Percentiles rank a stretch among this genome's conserved stretches.
These are phyloP conservation scores for Fonsecaea erecta DNA, from an alignment of 2,329 filamentous ascomycete species.

Conservation along the genomic window DNA sequence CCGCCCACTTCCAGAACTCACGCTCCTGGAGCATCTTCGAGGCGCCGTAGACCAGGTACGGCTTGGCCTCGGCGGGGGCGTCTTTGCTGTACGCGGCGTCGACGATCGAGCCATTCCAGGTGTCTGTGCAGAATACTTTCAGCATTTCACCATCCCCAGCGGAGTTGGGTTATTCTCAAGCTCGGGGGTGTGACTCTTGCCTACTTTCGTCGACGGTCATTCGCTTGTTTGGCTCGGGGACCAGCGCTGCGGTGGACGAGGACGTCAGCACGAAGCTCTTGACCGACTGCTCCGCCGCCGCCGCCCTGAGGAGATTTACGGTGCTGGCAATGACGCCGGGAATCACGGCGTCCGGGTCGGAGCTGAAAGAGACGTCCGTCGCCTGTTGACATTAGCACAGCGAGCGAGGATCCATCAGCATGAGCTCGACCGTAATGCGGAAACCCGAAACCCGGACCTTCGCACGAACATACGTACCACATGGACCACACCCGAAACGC, in stretches of 20 bases:
- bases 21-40: conserved; percentile 49
- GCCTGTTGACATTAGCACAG: conserved; percentile 5
- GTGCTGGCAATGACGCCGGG: conserved; percentile 31
- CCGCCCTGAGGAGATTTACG: conserved; percentile 15
- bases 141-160: background rate
- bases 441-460: no score
- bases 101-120: conserved; percentile 45
- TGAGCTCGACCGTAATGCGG: background rate
- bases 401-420: background rate
- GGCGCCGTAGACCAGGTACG: conserved; percentile 44
- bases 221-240: conserved; percentile 46
- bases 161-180: no score
- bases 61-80: conserved; percentile 41
- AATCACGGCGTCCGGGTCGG: conserved; percentile 48
- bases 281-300: conserved; percentile 37
- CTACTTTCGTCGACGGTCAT: conserved; percentile 38
- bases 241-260: conserved; percentile 33
- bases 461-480: conserved; percentile 23
- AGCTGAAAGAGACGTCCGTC: conserved; percentile 43
- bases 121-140: conserved; percentile 29
- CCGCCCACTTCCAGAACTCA: conserved; percentile 46
- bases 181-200: background rate
- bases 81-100: conserved; percentile 41
- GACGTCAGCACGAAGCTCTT: conserved; percentile 35
- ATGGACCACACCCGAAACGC: conserved; percentile 45